phyloP scores from a whole-genome alignment of 345 rosid species.

The Aquilaria yunnanensis region DNA sequence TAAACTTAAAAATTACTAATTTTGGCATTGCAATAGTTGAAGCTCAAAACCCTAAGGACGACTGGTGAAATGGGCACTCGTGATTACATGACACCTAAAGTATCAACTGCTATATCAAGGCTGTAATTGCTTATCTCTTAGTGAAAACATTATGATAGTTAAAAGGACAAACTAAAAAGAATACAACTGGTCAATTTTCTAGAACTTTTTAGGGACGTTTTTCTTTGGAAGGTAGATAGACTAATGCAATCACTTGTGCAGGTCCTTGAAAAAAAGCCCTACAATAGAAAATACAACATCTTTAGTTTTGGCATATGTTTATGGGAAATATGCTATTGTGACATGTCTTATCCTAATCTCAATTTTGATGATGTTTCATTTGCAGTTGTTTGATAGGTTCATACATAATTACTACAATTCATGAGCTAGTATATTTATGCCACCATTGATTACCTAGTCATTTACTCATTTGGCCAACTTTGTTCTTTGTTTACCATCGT shows the following conservation, averaged over 20 bases:
- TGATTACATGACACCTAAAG: slow-evolving; percentile 91
- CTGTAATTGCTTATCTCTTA: background rate
- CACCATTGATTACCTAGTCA: too few relatives aligned
- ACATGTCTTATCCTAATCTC: slow-evolving; percentile 70
- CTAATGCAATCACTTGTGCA: slow-evolving; percentile 18
- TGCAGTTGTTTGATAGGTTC: slow-evolving; percentile 68
- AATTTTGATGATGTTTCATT: slow-evolving; percentile 71
- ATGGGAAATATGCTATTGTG: slow-evolving; percentile 86
- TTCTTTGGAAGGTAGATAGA: slow-evolving; percentile 1
- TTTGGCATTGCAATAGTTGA: slow-evolving; percentile 86
- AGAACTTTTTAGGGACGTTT: too few relatives aligned
- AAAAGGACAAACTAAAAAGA: background rate
- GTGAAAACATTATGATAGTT: background rate
- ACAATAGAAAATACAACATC: slow-evolving; percentile 74
- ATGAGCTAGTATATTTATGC: too few relatives aligned
- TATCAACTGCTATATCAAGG: slow-evolving; percentile 17
- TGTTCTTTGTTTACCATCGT: too few relatives aligned
- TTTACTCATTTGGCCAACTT: too few relatives aligned
- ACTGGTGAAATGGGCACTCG: slow-evolving; percentile 88
- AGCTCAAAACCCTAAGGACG: slow-evolving; percentile 85
- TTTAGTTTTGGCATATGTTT: slow-evolving; percentile 83
- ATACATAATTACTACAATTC: background rate
- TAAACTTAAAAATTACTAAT: slow-evolving; percentile 72
- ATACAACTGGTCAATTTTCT: too few relatives aligned
- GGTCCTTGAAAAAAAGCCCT: slow-evolving; percentile 85